Conservation (phyloP, 441 rosid genomes). For the Codiaeum variegatum region DNA sequence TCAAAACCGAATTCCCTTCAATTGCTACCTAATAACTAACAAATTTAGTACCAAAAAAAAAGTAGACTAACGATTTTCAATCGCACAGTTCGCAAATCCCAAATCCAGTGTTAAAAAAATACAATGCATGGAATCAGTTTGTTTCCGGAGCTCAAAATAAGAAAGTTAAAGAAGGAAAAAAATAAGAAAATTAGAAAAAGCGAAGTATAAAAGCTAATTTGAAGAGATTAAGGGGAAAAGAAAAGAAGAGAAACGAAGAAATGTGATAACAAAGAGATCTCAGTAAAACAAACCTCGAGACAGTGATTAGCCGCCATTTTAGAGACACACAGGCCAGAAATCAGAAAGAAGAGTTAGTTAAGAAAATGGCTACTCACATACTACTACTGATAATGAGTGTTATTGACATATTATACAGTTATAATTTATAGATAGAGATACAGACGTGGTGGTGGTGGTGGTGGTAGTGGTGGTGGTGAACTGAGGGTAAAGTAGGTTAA, state of each 20-base stretch:
- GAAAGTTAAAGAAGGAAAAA: background rate
- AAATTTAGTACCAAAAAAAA: background rate
- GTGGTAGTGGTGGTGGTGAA: background rate
- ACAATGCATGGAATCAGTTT: background rate
- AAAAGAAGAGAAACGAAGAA: background rate
- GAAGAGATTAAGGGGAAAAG: background rate
- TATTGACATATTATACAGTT: background rate
- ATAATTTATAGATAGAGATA: background rate
- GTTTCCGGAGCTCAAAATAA: background rate
- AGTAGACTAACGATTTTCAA: background rate
- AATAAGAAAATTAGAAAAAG: background rate
- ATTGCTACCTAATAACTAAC: background rate
- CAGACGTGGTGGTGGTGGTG: background rate
- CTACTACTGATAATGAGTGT: background rate
- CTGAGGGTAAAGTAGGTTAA: conserved; percentile 5
- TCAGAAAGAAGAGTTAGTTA: background rate
- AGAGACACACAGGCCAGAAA: conserved; percentile 14
- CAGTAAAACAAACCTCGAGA: conserved; percentile 29
- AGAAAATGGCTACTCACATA: conserved; percentile 3
- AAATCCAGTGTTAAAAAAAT: background rate
- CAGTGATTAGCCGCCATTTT: conserved; percentile 30
- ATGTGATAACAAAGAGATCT: conserved; percentile 7
- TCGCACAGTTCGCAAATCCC: background rate
- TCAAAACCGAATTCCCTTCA: conserved; percentile 1
- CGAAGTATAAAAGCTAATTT: background rate